Evolutionary conservation across 345 rosid genomes (phyloP), one percentile per base, ranked within the genome.

Genomic region (Populus simonii): DNA sequence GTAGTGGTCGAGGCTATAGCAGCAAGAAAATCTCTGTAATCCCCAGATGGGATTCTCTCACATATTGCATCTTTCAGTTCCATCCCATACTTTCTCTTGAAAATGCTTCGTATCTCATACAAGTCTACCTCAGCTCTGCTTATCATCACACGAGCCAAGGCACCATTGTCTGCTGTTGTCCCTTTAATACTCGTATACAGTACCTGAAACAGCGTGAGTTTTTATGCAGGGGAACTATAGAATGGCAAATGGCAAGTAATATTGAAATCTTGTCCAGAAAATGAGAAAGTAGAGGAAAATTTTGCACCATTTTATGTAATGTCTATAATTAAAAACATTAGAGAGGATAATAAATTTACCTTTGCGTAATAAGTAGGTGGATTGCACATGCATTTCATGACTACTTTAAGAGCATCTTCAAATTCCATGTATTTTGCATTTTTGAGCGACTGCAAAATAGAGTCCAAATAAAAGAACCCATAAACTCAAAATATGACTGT

Each of bases 41-140:
- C 89, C 38, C 87, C 91, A 1, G 85, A 72, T 27, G 79, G 75
- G 17, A 84, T 76, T 79, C 78, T 82, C 51, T 86, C 85, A 49
- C 53, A 66, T 35, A 90, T 88, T 80, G 87, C 83, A 22, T 88
- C 87, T 81, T 70, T 84, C 38, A 90, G 68, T 51, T 86, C 89
- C 47, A 82, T 23, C 8, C 79, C 87, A 81, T 87, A 85, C 76
- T 85, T 89, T 8, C 66, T 71, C 85, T 76, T 81, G 76, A 89
- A 89, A 23, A 66, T 77, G 71, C 55, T 78, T 47, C 78, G 84
- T 35, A 90, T 85, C 68, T 86, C 89, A 55, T 80, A 81, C 86
- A 88, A 77, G 81, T 92, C 93, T 68, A 82, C 41, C 77, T 89
- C 93, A 18, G 88, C 84, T 78, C 91, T 87, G 79, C 84, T 87